Evolutionary conservation across 73 alveolate species (phyloP).

Genomic region (Paramecium bursaria): DNA sequence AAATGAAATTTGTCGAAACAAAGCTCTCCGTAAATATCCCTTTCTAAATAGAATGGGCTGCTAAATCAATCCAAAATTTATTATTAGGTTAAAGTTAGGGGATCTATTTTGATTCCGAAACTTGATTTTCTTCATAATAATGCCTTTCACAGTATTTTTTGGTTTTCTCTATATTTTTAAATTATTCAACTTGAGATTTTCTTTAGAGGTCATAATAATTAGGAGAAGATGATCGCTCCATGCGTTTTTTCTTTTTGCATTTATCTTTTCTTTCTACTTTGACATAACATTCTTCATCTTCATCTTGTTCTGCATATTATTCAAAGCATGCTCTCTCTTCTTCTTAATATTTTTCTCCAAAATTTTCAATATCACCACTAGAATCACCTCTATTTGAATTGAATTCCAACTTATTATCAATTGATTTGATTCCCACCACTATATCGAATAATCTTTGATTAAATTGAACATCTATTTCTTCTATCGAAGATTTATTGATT

Average conservation of each 20-base stretch:
- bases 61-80: slow-evolving; percentile 85
- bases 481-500: slow-evolving; percentile 5
- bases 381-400: too few relatives aligned
- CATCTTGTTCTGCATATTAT: background rate
- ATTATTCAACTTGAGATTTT: slow-evolving; percentile 24
- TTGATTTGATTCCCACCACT: slow-evolving; percentile 5
- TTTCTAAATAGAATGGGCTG: slow-evolving; percentile 72
- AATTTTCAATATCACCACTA: too few relatives aligned
- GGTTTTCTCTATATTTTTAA: slow-evolving; percentile 81
- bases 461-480: background rate
- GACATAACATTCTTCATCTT: background rate
- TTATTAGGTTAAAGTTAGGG: slow-evolving; percentile 42
- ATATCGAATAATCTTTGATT: slow-evolving; percentile 62
- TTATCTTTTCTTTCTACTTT: background rate
- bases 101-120: background rate
- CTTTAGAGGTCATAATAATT: background rate
- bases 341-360: too few relatives aligned
- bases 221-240: background rate
- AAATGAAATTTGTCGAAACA: slow-evolving; percentile 76
- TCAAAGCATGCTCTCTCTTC: background rate
- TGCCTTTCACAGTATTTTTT: slow-evolving; percentile 90
- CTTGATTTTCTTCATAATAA: too few relatives aligned
- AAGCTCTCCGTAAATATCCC: slow-evolving; percentile 67
- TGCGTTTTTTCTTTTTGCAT: background rate
- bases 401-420: too few relatives aligned